Base-by-base conservation (phyloP, 2,329 filamentous ascomycete genomes). In the Verticillium dahliae region DNA sequence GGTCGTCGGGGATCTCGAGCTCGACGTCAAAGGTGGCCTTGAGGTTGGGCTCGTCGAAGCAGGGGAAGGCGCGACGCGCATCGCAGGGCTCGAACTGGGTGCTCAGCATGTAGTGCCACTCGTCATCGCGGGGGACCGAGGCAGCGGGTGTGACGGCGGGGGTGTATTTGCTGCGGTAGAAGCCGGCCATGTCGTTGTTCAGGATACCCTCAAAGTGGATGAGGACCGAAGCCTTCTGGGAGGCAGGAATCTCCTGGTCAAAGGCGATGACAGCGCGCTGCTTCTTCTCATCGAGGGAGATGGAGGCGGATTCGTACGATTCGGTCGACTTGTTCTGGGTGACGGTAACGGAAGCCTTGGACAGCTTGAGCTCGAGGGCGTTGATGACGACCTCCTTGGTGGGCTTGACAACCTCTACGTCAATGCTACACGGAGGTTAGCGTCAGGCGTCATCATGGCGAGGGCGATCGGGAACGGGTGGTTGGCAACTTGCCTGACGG, bases 41-140 rank as follows among this genome's bases (percentile, higher is more conserved):
- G 66, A 98, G 84, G 71, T 96, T 97, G 52, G 95, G 95, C 79
- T 99, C 95, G 72, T 99, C 95, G 71, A 98, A 98, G 79, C 95
- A 99, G 57, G 95, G 95, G 78, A 99, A 97, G 9, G 95, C 94
- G 67, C 93, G 85, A 66, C 95, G 89, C 64, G 95, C 95, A 77
- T 99, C 95, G 71, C 92, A 97, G 56, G 93, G 90, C 80, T 99
- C 95, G 72, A 99, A 99, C 74, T 99, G 95, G 57, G 95, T 99
- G 80, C 91, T 96, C 75, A 97, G 81, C 90, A 94, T 93, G 72
- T 85, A 84, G 74, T 86, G 84, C 72, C 81, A 85, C 69, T 87
- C 81, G 56, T 82, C 81, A 66, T 88, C 92, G 71, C 83, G 89
- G 34, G 92, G 90, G 1, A 96, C 92, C 13, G 91, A 92, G 52